A percentile compares a stretch with the other conserved stretches of the same genome.
Conservation (phyloP, 164 flowering plant genomes). For the Dillenia suffruticosa region DNA sequence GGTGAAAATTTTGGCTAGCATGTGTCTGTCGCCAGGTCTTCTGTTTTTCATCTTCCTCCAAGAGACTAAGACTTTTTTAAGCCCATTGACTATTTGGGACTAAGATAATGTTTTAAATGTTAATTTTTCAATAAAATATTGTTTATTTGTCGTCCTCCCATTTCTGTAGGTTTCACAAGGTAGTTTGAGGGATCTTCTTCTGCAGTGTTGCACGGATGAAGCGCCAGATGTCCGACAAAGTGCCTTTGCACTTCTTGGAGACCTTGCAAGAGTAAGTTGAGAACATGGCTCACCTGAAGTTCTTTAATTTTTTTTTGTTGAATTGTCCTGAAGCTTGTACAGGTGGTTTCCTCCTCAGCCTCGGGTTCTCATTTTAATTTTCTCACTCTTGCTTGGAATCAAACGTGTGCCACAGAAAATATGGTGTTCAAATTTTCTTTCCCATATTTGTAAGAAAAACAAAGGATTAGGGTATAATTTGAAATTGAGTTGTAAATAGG, state of each 20-base stretch:
- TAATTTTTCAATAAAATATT: no score
- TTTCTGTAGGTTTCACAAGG: conserved; percentile 70
- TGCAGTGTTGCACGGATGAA: conserved; percentile 95
- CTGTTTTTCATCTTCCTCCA: no score
- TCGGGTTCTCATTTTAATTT: neutral
- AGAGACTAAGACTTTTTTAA: no score
- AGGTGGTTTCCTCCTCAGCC: no score
- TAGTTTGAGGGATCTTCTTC: conserved; percentile 78
- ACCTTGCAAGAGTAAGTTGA: conserved; percentile 87
- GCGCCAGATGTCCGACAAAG: conserved; percentile 87
- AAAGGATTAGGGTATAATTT: neutral
- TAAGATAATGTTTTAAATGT: no score
- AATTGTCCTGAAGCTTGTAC: neutral
- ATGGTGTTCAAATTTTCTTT: no score
- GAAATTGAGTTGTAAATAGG: no score
- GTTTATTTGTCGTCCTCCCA: neutral
- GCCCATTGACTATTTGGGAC: no score
- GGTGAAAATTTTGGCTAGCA: no score
- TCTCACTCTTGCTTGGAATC: neutral
- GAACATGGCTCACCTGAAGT: neutral
- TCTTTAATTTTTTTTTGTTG: neutral
- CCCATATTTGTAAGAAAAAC: no score
- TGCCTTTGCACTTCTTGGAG: conserved; percentile 96
- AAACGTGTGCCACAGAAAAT: no score
- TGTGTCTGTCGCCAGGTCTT: no score